These are phyloP conservation scores for Termitomyces sp. DNA, from an alignment of 768 basidiomycete genomes.

Conservation along the genomic window DNA sequence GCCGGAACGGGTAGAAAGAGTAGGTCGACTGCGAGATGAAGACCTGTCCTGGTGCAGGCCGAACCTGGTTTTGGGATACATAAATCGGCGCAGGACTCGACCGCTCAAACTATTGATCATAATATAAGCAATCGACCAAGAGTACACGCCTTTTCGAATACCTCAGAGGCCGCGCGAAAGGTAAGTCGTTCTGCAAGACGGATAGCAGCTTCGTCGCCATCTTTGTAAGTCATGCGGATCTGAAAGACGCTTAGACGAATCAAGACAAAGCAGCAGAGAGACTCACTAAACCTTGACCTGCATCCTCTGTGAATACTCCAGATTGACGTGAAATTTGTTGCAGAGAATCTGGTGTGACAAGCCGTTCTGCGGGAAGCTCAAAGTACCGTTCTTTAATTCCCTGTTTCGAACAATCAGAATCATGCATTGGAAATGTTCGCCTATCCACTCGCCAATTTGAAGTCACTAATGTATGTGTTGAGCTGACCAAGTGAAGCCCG, in stretches of 20 bases:
- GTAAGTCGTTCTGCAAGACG: slow-evolving; percentile 46
- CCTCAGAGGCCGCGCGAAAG: slow-evolving; percentile 49
- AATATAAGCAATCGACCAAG: neutral
- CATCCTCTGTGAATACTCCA: slow-evolving; percentile 57
- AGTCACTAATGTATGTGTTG: slow-evolving; percentile 35
- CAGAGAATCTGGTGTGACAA: slow-evolving; percentile 42
- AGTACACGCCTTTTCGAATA: slow-evolving; percentile 18
- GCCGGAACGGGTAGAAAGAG: slow-evolving; percentile 64
- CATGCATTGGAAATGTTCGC: neutral
- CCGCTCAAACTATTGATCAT: slow-evolving; percentile 6
- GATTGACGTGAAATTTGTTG: slow-evolving; percentile 65
- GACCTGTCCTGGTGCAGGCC: slow-evolving; percentile 18
- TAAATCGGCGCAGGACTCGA: slow-evolving; percentile 7
- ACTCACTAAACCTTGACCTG: slow-evolving; percentile 43
- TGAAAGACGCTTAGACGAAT: slow-evolving; percentile 19
- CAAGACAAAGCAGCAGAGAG: neutral
- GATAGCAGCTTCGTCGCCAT: slow-evolving; percentile 29
- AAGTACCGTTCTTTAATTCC: slow-evolving; percentile 32
- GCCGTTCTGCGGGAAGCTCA: slow-evolving; percentile 37
- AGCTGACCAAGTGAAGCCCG: slow-evolving; percentile 46
- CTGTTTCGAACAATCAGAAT: slow-evolving; percentile 22
- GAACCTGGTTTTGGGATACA: slow-evolving; percentile 17
- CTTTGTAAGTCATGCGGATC: slow-evolving; percentile 53
- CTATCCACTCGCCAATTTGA: slow-evolving; percentile 42
- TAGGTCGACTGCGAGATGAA: slow-evolving; percentile 36